Evolutionary conservation across 2,329 filamentous ascomycete species (phyloP).

Genomic region (Stachybotrys chartarum): DNA sequence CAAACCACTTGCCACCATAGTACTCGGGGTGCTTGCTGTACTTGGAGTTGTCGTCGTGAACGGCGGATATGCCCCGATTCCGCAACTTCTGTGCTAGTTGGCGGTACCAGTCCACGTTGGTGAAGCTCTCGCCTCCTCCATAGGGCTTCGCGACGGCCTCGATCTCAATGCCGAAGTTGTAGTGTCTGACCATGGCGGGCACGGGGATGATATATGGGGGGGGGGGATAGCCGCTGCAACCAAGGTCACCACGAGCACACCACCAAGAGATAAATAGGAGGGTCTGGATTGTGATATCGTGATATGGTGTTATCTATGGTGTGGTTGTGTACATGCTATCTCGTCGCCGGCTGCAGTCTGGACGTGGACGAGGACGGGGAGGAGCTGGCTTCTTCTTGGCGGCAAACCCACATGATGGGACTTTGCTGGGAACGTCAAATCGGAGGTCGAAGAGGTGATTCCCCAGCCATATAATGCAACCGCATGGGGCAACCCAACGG

Average conservation of each 20-base stretch:
- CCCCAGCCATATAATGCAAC: not conserved
- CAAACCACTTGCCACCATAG: slow-evolving; percentile 34
- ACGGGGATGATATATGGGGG: not conserved
- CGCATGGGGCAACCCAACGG: not conserved
- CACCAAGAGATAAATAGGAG: not conserved
- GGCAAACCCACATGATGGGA: not conserved
- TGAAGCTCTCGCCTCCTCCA: slow-evolving; percentile 25
- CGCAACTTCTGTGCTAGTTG: slow-evolving; percentile 29
- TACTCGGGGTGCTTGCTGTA: slow-evolving; percentile 34
- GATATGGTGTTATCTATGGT: not conserved
- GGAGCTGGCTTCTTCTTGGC: not conserved
- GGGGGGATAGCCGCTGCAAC: not conserved
- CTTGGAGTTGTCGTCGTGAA: slow-evolving; percentile 27
- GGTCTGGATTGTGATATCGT: not conserved
- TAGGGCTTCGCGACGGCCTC: slow-evolving; percentile 30
- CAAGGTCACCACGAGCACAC: not conserved
- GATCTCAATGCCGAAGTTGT: slow-evolving; percentile 34
- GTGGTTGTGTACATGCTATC: not conserved
- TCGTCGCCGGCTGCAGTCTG: too few species aligned
- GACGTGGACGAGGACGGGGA: too few species aligned
- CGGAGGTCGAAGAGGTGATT: not conserved
- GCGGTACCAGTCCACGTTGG: slow-evolving; percentile 32
- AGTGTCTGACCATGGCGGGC: slow-evolving; percentile 21
- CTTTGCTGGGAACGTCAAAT: not conserved
- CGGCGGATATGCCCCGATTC: slow-evolving; percentile 28